Evolutionary conservation across 495 filamentous ascomycete genomes (phyloP), one percentile per base, ranked within the genome.

Genomic region (Sordaria brevicollis): DNA sequence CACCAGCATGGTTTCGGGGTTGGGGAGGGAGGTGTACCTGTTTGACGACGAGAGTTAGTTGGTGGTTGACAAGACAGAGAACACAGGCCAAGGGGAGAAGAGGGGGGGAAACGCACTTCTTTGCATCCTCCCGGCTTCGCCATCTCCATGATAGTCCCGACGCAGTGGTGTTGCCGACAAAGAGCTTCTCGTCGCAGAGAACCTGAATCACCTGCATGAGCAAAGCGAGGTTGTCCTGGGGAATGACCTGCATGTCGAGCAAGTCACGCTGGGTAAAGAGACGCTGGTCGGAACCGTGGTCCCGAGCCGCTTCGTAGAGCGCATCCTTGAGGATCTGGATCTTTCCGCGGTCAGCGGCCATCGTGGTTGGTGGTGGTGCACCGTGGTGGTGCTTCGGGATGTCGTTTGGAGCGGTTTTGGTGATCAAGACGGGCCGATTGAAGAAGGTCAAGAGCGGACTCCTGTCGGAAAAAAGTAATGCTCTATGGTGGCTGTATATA

Each of bases 1-100:
- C 4, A 98, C 88, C 67, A 96, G 81, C 72, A 87, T 86, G 75
- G 96, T 92, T 71, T 96, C 92, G 34, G 83, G 77, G 71, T 78
- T 80, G 4, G 79, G 86, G 33, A 92, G 86, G 68, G 82, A 82
- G 66, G 87, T 87, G 76, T 91, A 90, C 81, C 90, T 92, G 71
- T 34, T 57, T 0, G 38, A 4, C 19, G 11, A 43, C 13, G 37
- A 5, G 6, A 17, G 29, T n/a, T 10, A 62, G 57, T 69, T 49
- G 35, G 4, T 25, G 8, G 2, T 25, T 41, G 0, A 3, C 11
- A 31, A 38, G 37, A 17, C 1, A 34, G 34, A 19, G 29, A 43
- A n/a, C n/a, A n/a, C n/a, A n/a, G n/a, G n/a, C n/a, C n/a, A n/a
- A 21, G 67, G 54, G 54, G 39, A 8, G 39, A 8, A 35, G 13